Base-by-base conservation (phyloP, 2,329 filamentous ascomycete genomes). In the Penicillium sp. region DNA sequence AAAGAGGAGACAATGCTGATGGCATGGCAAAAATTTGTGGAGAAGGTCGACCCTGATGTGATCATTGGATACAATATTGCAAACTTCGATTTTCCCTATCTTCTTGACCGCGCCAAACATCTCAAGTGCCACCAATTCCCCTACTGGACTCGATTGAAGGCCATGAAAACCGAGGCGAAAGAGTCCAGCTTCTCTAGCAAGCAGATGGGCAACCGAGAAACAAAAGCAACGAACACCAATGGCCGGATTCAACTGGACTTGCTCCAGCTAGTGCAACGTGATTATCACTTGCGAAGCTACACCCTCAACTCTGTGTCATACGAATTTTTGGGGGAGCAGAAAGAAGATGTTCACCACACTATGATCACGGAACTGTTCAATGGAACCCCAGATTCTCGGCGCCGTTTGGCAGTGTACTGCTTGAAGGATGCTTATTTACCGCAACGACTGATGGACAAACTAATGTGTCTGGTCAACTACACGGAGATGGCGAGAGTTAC, bases 401-500 rank as follows among this genome's bases (percentile, higher is more conserved):
- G 96, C 67, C 88, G 95, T 76, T 79, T 99, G 49, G 95, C 95
- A 1, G 85, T 99, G 1, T 99, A 99, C 79, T 99, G 95, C 77
- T 77, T 99, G 64, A 99, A 99, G 76, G 96, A 99, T 78, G 95
- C 95, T 0, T 99, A 96, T 68, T 82, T 99, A 3, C 95, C 95
- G 1, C 93, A 98, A 70, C 82, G 96, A 58, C 77, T 99, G 51
- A 93, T 99, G 87, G 95, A 99, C 71, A 99, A 99, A 75, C 82
- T 99, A 26, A 98, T 96, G 71, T 98, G 95, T 76, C 81, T 99
- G n/a, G 90, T 96, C 76, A 99, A 99, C 73, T 98, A 98, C 70
- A 98, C 95, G 0, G 95, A 99, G 78, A 99, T 99, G 95, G 93
- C 95, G 56, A 95, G 95, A 85, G 95, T 99, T 76, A 99, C 96